Conservation (phyloP, 1,284 basidiomycete genomes). For the Sporisorium exsertum region DNA sequence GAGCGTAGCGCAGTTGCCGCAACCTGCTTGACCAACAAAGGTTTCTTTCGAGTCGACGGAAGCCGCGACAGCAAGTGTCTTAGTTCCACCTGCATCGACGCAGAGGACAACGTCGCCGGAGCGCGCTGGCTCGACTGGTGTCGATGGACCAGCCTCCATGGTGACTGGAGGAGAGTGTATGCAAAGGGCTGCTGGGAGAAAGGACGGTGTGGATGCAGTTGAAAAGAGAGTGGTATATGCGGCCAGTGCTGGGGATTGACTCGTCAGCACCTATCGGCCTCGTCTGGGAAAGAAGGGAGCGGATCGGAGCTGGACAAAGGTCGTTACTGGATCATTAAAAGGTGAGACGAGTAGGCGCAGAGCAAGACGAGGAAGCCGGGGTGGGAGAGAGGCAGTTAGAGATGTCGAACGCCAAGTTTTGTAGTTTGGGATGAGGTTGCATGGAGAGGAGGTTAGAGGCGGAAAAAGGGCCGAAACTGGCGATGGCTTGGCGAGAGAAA, state of each 20-base stretch:
- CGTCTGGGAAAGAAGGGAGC: background rate
- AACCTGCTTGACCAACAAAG: conserved; percentile 43
- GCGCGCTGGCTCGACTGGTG: conserved; percentile 11
- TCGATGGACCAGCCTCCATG: conserved; percentile 35
- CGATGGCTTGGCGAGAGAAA: background rate
- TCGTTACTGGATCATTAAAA: conserved; percentile 3
- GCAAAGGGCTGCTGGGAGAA: background rate
- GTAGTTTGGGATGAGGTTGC: background rate
- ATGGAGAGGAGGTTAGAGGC: background rate
- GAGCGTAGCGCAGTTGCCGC: conserved; percentile 49
- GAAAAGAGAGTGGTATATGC: background rate
- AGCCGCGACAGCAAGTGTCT: conserved; percentile 48
- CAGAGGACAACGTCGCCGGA: conserved; percentile 42
- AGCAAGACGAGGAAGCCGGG: no score
- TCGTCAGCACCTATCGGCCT: background rate
- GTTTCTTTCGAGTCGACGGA: conserved; percentile 28
- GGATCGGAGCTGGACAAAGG: background rate
- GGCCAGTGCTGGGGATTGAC: background rate
- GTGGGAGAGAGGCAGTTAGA: no score
- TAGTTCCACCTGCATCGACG: conserved; percentile 52
- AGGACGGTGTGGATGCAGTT: background rate
- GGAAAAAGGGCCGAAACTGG: background rate
- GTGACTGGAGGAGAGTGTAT: background rate
- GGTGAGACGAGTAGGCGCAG: background rate
- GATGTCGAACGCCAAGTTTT: background rate